Evolutionary conservation across 2,329 filamentous ascomycete species (phyloP).

Genomic region (Salinomyces thailandicus): DNA sequence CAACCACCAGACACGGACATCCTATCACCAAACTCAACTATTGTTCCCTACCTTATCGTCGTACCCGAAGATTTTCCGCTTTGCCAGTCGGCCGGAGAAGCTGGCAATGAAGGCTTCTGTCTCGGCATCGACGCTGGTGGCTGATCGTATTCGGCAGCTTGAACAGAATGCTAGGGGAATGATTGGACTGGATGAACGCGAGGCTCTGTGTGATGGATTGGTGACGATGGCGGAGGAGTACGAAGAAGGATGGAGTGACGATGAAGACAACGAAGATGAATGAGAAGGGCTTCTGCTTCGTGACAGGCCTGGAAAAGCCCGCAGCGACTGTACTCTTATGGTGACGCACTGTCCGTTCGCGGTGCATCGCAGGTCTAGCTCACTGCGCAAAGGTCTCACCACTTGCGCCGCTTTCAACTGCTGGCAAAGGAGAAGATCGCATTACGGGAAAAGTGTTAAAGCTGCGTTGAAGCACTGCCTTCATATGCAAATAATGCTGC

Average conservation of each 20-base stretch:
- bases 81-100: constrained; percentile 27
- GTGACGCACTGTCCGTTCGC: too few species aligned
- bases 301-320: too few species aligned
- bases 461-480: too few species aligned
- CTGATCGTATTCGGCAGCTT: constrained; percentile 54
- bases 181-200: constrained; percentile 66
- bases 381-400: too few species aligned
- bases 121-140: constrained; percentile 65
- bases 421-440: too few species aligned
- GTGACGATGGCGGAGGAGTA: constrained; percentile 80
- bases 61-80: constrained; percentile 64
- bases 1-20: constrained; percentile 19
- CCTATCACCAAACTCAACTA: constrained; percentile 38
- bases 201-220: constrained; percentile 70
- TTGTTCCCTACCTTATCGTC: constrained; percentile 72
- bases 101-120: constrained; percentile 46
- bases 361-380: too few species aligned
- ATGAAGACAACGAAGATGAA: constrained; percentile 62
- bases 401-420: too few species aligned
- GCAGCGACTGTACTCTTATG: too few species aligned
- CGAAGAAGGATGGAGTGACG: constrained; percentile 73
- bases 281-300: too few species aligned
- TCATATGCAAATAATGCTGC: too few species aligned
- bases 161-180: constrained; percentile 43
- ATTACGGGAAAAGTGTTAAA: too few species aligned